Evolutionary conservation across 116 monocot species (phyloP).

Genomic region (Trichopus zeylanicus): DNA sequence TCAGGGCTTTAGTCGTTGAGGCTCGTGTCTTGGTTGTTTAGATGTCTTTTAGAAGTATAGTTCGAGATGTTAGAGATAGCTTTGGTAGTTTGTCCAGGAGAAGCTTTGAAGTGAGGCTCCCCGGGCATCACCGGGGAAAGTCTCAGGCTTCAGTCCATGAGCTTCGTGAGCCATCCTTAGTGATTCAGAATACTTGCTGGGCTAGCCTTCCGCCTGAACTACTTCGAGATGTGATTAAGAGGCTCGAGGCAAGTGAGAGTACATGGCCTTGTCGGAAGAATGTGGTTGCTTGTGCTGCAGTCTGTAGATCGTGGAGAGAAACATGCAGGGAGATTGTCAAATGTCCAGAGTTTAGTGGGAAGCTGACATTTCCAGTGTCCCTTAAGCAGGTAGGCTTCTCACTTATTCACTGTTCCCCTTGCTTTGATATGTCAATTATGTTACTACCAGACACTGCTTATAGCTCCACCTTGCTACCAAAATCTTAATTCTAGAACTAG

Average conservation of each 20-base stretch:
- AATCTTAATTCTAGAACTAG: background rate
- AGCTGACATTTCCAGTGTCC: slow-evolving; percentile 79
- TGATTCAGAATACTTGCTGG: slow-evolving; percentile 48
- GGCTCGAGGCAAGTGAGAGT: slow-evolving; percentile 70
- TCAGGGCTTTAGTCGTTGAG: background rate
- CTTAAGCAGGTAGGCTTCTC: slow-evolving; percentile 53
- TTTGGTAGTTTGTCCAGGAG: slow-evolving; percentile 77
- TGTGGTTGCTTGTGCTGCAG: slow-evolving; percentile 74
- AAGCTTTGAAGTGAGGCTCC: slow-evolving; percentile 56
- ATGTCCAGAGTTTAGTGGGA: slow-evolving; percentile 68
- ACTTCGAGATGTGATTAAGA: slow-evolving; percentile 68
- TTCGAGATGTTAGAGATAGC: slow-evolving; percentile 79
- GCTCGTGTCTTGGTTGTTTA: slow-evolving; percentile 2
- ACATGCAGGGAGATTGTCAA: slow-evolving; percentile 74
- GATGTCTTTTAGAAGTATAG: slow-evolving; percentile 79
- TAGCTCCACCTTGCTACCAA: no score
- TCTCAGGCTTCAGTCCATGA: slow-evolving; percentile 67
- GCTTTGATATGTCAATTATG: background rate
- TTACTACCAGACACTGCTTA: no score
- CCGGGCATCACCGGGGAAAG: slow-evolving; percentile 48
- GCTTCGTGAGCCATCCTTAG: slow-evolving; percentile 29
- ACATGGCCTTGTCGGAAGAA: slow-evolving; percentile 71
- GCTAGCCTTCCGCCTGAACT: slow-evolving; percentile 81
- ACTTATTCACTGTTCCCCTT: slow-evolving; percentile 1
- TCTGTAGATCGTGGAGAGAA: slow-evolving; percentile 74